Percentiles rank a stretch among this genome's conserved stretches.
Conservation (phyloP, 371 early-diverging fungal species). For the Blakeslea trispora region DNA sequence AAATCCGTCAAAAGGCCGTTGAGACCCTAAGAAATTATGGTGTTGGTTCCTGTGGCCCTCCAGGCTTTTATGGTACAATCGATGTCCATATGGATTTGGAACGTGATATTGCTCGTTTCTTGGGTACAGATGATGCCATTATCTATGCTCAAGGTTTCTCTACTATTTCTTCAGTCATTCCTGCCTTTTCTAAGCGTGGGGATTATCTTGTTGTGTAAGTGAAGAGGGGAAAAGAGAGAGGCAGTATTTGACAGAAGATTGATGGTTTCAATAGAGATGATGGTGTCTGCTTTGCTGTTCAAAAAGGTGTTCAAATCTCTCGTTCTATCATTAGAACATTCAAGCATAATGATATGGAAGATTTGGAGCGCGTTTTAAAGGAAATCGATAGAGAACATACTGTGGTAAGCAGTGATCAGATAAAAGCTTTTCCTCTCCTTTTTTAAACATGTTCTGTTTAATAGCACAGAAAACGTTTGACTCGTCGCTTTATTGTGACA, state of each 20-base stretch:
- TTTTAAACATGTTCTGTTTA: no score
- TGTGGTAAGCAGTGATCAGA: slow-evolving; percentile 24
- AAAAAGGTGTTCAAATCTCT: slow-evolving; percentile 91
- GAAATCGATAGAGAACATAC: slow-evolving; percentile 69
- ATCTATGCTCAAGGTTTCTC: slow-evolving; percentile 98
- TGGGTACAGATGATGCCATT: slow-evolving; percentile 92
- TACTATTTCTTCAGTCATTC: slow-evolving; percentile 93
- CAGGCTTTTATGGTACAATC: slow-evolving; percentile 99
- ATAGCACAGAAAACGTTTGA: slow-evolving; percentile 77
- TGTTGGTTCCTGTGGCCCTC: slow-evolving; percentile 99
- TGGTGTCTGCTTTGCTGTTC: slow-evolving; percentile 84
- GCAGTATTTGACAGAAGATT: no score
- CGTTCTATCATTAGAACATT: slow-evolving; percentile 87
- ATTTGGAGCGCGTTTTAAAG: slow-evolving; percentile 86
- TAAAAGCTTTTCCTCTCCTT: slow-evolving; percentile 9
- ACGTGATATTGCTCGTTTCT: slow-evolving; percentile 82
- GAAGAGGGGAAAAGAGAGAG: no score
- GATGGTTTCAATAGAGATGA: slow-evolving; percentile 68
- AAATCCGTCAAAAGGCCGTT: slow-evolving; percentile 84
- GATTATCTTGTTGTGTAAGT: slow-evolving; percentile 90
- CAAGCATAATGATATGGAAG: slow-evolving; percentile 95
- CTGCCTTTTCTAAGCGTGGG: slow-evolving; percentile 97
- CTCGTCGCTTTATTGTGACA: slow-evolving; percentile 93
- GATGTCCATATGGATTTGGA: slow-evolving; percentile 99
- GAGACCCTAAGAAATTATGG: slow-evolving; percentile 94